Evolutionary conservation across 257 asterid genomes (phyloP), one percentile per base, ranked within the genome.

Genomic region (Galeopsis tetrahit): DNA sequence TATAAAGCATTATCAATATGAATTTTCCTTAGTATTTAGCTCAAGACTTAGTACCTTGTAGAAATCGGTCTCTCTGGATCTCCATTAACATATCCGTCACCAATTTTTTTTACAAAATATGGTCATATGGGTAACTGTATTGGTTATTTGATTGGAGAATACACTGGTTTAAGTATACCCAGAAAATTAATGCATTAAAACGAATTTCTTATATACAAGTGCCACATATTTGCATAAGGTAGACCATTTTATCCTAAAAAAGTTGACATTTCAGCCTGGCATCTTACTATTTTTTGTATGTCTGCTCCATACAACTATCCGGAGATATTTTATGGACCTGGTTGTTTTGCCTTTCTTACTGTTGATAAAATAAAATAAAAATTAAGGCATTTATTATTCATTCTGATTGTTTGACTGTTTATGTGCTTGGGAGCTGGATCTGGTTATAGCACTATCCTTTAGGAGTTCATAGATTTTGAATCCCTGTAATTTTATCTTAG

Each of bases 391-490:
- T 43, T 6, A 4, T 6, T 33, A 28, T 53, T 32, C 51, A 11
- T 14, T 48, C 52, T 17, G 32, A 56, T 42, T 56, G 15, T 33
- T 56, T 43, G 13, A 66, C 63, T 7, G 57, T 57, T 35, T 72
- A 52, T 61, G 58, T 36, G 36, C 62, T 3, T 69, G 21, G 51
- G 39, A 55, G 71, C 39, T 51, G 63, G 31, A 46, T 71, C 74
- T 58, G 70, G 74, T 66, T 14, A 61, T 36, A 17, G 71, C 7
- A 13, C 75, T 72, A 32, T 60, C 46, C 14, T 48, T 59, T 59
- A 36, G 56, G 71, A 17, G n/a, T 66, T 39, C 38, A 49, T 52
- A 14, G 46, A 34, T 33, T 61, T 34, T 59, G 11, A 49, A 52
- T 51, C 34, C 51, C 15, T 28, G 36, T 5, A 10, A 9, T 52